Evolutionary conservation across 352 stramenopile genomes (phyloP).

Genomic region (Globisporangium solare): DNA sequence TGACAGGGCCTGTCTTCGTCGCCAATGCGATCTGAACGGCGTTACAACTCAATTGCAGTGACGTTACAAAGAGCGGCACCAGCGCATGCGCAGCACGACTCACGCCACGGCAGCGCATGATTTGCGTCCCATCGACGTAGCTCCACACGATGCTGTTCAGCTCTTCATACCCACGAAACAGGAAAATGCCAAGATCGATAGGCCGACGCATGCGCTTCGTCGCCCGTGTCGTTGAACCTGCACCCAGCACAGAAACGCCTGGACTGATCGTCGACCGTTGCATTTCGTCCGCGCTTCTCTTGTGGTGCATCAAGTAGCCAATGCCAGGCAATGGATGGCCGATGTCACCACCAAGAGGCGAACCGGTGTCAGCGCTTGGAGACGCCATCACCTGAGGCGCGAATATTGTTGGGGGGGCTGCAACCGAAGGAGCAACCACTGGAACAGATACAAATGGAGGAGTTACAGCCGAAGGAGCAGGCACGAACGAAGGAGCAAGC

Average conservation of each 20-base stretch:
- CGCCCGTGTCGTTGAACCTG: constrained; percentile 5
- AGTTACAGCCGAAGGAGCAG: background rate
- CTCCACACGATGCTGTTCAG: constrained; percentile 72
- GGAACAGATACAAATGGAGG: background rate
- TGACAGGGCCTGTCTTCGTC: constrained; percentile 26
- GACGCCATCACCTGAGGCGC: constrained; percentile 2
- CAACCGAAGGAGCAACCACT: background rate
- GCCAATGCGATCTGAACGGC: constrained; percentile 53
- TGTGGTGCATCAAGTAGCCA: constrained; percentile 30
- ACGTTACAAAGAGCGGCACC: constrained; percentile 59
- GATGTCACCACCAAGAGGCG: constrained; percentile 2
- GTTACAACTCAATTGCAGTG: constrained; percentile 80
- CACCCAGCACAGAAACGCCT: constrained; percentile 17
- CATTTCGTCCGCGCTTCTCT: constrained; percentile 33
- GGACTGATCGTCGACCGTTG: constrained; percentile 26
- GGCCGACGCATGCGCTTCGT: constrained; percentile 13
- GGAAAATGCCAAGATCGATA: constrained; percentile 32
- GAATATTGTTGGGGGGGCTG: background rate
- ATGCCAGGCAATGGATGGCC: constrained; percentile 24
- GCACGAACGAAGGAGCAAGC: background rate
- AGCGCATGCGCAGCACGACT: constrained; percentile 35
- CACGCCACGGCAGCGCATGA: constrained; percentile 66
- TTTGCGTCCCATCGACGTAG: constrained; percentile 72
- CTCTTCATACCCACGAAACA: constrained; percentile 66
- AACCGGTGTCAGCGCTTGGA: constrained; percentile 1